Conservation (phyloP, 768 basidiomycete species). For the Podaxis rugospora region DNA sequence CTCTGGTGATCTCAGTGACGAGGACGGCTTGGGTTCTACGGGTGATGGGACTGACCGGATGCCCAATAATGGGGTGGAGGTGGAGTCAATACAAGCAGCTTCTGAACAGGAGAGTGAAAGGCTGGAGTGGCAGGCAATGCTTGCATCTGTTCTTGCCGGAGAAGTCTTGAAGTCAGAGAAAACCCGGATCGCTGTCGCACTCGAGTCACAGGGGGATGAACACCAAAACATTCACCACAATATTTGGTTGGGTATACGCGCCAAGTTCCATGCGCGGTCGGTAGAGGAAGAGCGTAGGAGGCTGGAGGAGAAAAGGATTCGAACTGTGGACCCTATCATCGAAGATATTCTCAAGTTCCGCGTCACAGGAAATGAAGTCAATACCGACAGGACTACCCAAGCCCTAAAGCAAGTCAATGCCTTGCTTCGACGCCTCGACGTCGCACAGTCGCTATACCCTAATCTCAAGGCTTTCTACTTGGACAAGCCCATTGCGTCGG, state of each 20-base stretch:
- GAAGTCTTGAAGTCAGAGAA: constrained; percentile 96
- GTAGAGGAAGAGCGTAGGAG: constrained; percentile 78
- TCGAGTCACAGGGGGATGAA: constrained; percentile 67
- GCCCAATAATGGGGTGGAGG: constrained; percentile 50
- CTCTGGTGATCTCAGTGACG: constrained; percentile 72
- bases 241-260: constrained; percentile 89
- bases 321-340: constrained; percentile 77
- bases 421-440: constrained; percentile 71
- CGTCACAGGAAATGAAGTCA: constrained; percentile 35
- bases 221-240: constrained; percentile 62
- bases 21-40: constrained; percentile 52
- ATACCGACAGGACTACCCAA: constrained; percentile 32
- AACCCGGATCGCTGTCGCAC: constrained; percentile 79
- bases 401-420: constrained; percentile 61
- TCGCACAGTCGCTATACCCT: constrained; percentile 85
- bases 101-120: constrained; percentile 76
- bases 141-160: constrained; percentile 88
- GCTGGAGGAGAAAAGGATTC: constrained; percentile 78
- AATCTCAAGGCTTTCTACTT: constrained; percentile 72
- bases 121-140: constrained; percentile 94
- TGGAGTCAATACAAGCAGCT: constrained; percentile 61
- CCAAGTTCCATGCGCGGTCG: constrained; percentile 74
- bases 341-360: constrained; percentile 80
- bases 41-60: constrained; percentile 42
- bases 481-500: constrained; percentile 71